phyloP scores from a whole-genome alignment of 1,284 basidiomycete species.

The Volvariella surrecta region DNA sequence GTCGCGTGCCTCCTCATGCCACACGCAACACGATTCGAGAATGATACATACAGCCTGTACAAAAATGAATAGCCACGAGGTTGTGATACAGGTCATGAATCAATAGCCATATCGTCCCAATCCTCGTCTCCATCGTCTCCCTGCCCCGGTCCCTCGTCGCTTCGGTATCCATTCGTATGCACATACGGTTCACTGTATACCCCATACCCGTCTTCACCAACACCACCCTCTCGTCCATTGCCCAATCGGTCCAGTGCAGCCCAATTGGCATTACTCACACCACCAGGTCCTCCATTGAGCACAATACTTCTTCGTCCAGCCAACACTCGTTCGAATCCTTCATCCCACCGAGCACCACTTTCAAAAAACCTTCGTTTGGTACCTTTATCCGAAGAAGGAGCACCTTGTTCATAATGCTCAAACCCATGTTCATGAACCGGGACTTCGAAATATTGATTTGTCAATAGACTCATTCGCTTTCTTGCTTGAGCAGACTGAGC shows the following conservation, averaged over 20 bases:
- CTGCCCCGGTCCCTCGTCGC: constrained; percentile 10
- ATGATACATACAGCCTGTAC: no score
- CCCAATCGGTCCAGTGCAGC: constrained; percentile 10
- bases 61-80: no score
- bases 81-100: no score
- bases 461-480: constrained; percentile 60
- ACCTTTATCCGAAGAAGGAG: constrained; percentile 15
- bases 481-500: no score
- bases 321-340: constrained; percentile 15
- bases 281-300: no score
- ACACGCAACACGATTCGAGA: no score
- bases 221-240: constrained; percentile 8
- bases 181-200: no score
- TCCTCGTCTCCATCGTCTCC: constrained; percentile 19
- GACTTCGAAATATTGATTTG: constrained; percentile 45
- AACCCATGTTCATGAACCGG: constrained; percentile 32
- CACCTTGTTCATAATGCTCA: constrained; percentile 25
- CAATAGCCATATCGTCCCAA: constrained; percentile 16
- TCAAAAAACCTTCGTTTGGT: constrained; percentile 51
- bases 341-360: constrained; percentile 27
- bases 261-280: constrained; percentile 11
- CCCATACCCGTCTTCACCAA: no score
- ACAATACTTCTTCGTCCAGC: no score
- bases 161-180: no score
- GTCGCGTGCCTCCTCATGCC: no score